Evolutionary conservation across 2,329 filamentous ascomycete genomes (phyloP), one percentile per base, ranked within the genome.

Genomic region (Lecanicillium sp.): DNA sequence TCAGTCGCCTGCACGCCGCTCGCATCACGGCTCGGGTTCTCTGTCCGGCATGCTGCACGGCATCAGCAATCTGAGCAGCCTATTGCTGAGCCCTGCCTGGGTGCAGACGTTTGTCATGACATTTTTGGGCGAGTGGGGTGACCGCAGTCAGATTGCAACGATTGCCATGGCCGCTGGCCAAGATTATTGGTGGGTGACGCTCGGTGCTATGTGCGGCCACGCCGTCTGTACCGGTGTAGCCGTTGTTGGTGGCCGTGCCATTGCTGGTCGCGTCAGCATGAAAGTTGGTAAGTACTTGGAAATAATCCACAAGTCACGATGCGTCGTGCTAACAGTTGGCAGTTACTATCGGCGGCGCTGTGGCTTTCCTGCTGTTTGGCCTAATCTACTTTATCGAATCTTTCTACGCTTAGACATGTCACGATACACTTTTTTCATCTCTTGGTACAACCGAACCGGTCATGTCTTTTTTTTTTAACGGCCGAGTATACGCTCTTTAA

Each of bases 51-150:
- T 64, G 59, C 44, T 75, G 45, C 59, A 72, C 15, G 89, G 92
- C 1, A 66, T 96, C 17, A 80, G 81, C 59, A 98, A 98, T 53
- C 76, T 98, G 4, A 78, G 88, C 46, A 88, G 86, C 10, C 71
- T 98, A 6, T 74, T 98, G 4, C 72, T 98, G 29, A 95, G 87
- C 61, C 92, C 92, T 2, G 92, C 89, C 1, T 98, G 92, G 92
- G 92, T 98, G 12, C 90, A 97, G 64, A 98, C 92, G 0, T 98
- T 98, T 57, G 78, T 94, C 51, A 98, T 98, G 92, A 98, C 92
- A 3, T 98, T 98, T 65, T 67, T 98, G 20, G 92, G 92, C 29
- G 92, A 98, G 61, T 98, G 92, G 92, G 92, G 92, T 41, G 92
- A 98, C 56, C 80, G 92, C 49, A 94, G 87, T 58, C 92, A 98